Evolutionary conservation across 1,284 basidiomycete species (phyloP).

Genomic region (Fomitopsis palustris): DNA sequence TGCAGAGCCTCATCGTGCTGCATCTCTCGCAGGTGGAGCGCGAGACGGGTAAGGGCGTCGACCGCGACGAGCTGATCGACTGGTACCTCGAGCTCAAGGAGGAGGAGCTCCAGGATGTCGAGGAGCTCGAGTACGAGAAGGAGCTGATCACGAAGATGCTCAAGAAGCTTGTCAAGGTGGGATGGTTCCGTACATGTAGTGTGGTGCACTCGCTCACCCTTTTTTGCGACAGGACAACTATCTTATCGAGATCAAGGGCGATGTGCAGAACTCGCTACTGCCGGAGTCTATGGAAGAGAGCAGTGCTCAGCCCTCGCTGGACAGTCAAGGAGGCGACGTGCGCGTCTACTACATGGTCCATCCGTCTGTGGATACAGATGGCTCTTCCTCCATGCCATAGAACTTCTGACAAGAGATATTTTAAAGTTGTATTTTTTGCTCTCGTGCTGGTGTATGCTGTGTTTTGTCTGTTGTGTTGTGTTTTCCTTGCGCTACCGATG

Average conservation of each 20-base stretch:
- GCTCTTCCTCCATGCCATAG: constrained; percentile 31
- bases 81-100: constrained; percentile 96
- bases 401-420: background rate
- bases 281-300: constrained; percentile 57
- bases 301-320: constrained; percentile 43
- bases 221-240: constrained; percentile 82
- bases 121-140: constrained; percentile 91
- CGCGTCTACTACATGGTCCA: constrained; percentile 79
- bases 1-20: constrained; percentile 87
- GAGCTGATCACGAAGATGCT: constrained; percentile 90
- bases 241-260: constrained; percentile 79
- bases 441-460: background rate
- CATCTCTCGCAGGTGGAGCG: constrained; percentile 81
- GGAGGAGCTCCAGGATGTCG: constrained; percentile 77
- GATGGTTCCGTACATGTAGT: constrained; percentile 16
- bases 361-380: constrained; percentile 73
- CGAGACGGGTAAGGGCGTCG: constrained; percentile 74
- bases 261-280: constrained; percentile 77
- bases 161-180: constrained; percentile 85
- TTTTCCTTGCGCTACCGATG: no score
- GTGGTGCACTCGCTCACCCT: constrained; percentile 1
- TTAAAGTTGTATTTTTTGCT: background rate
- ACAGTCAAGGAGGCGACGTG: constrained; percentile 51
- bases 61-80: constrained; percentile 88
- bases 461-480: background rate